Conservation (phyloP, 371 early-diverging fungal species). For the Catenaria anguillulae region DNA sequence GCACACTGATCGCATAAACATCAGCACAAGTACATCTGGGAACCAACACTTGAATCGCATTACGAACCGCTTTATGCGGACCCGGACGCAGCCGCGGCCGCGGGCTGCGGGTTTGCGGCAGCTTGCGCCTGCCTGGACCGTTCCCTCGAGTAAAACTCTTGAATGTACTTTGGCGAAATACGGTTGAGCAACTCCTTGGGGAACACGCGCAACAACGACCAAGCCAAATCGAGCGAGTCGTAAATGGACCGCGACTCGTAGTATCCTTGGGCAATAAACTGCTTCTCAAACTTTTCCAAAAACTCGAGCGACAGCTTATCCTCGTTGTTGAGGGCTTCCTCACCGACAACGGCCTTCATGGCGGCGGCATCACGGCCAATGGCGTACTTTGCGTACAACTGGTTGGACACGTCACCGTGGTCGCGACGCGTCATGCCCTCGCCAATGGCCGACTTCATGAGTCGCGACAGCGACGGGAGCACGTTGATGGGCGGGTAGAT, state of each 20-base stretch:
- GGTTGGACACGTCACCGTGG: slow-evolving; percentile 99
- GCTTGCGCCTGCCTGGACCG: too few species aligned
- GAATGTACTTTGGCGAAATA: slow-evolving; percentile 92
- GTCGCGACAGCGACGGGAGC: slow-evolving; percentile 95
- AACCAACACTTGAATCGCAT: too few species aligned
- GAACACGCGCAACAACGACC: slow-evolving; percentile 98
- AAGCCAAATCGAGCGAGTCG: slow-evolving; percentile 96
- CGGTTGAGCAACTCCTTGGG: slow-evolving; percentile 99
- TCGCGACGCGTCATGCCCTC: slow-evolving; percentile 98
- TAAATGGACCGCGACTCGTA: slow-evolving; percentile 95
- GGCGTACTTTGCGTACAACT: slow-evolving; percentile 99
- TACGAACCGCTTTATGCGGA: too few species aligned
- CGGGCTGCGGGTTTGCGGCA: too few species aligned
- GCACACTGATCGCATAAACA: too few species aligned
- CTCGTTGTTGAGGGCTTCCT: slow-evolving; percentile 97
- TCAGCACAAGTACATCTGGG: too few species aligned
- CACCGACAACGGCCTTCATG: slow-evolving; percentile 99
- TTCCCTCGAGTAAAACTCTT: slow-evolving; percentile 87
- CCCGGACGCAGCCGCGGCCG: too few species aligned
- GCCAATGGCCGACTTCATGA: slow-evolving; percentile 99
- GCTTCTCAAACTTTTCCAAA: slow-evolving; percentile 97
- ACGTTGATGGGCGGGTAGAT: slow-evolving; percentile 99
- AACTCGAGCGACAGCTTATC: slow-evolving; percentile 98
- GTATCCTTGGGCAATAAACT: slow-evolving; percentile 91
- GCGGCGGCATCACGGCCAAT: slow-evolving; percentile 99